Conservation (phyloP, 805 yeast species). For the Candida nitratophila region DNA sequence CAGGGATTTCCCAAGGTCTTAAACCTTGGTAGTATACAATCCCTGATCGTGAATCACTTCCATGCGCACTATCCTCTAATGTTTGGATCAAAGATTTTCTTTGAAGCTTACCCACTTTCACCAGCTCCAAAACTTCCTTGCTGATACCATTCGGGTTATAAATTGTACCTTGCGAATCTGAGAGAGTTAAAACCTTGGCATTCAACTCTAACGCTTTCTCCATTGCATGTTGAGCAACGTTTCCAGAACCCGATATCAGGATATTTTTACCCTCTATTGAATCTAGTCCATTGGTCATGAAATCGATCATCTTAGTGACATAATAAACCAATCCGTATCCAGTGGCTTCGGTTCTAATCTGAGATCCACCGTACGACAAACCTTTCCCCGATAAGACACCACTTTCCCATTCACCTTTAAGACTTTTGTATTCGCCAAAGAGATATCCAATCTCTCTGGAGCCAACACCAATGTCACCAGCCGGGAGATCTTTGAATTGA, state of each 20-base stretch:
- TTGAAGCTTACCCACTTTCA: constrained; percentile 71
- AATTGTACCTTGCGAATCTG: constrained; percentile 92
- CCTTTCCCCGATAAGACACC: constrained; percentile 99
- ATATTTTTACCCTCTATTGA: constrained; percentile 88
- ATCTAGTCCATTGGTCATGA: constrained; percentile 84
- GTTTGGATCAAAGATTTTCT: constrained; percentile 70
- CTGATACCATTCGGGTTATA: constrained; percentile 77
- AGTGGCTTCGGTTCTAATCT: constrained; percentile 98
- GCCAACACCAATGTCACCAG: constrained; percentile 98
- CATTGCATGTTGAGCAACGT: constrained; percentile 99
- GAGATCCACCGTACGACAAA: constrained; percentile 96
- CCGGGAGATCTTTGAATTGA: constrained; percentile 95
- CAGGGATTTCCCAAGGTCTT: constrained; percentile 81
- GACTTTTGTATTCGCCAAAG: constrained; percentile 93
- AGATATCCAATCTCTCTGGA: constrained; percentile 93
- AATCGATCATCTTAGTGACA: constrained; percentile 94
- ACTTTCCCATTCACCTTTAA: constrained; percentile 78
- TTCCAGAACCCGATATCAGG: constrained; percentile 96
- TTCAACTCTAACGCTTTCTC: constrained; percentile 95
- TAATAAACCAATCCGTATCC: constrained; percentile 97
- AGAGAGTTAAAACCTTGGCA: constrained; percentile 86
- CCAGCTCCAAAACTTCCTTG: constrained; percentile 65
- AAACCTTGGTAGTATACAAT: constrained; percentile 78
- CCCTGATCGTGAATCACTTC: constrained; percentile 34
- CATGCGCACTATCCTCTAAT: constrained; percentile 44